Base-by-base conservation (phyloP, 2,329 filamentous ascomycete species). In the Fragosphaeria purpurea region DNA sequence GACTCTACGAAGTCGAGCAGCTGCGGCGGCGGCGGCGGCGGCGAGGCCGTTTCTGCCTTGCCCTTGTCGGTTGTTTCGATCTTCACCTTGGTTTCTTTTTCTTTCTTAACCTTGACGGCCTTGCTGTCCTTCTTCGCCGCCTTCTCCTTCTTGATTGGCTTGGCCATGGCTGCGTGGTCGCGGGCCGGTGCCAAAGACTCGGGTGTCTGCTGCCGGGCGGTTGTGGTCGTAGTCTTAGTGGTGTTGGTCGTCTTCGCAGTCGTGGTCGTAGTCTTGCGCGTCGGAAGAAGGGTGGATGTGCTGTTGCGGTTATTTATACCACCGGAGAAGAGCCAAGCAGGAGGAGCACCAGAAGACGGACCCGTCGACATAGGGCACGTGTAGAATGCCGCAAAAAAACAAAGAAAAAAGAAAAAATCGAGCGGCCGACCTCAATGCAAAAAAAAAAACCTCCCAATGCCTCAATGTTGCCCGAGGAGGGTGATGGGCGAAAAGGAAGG, bases 1-100 rank as follows among this genome's bases (percentile, higher is more conserved):
- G 69, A 66, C 55, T 80, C 79, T 59, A 89, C 75, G 12, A 87
- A 70, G 54, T 81, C 77, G 61, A 89, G 70, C 38, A 89, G 70
- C 64, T 85, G 75, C 33, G 75, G 65, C 5, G 83, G 75, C 32
- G 79, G 44, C 69, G 63, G 48, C 6, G 53, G 11, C 3, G 55
- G 53, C 41, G 56, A 50, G 12, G 55, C 43, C 10, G 47, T 48
- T 4, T 44, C 46, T 44, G 53, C 52, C 35, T 55, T 59, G 7
- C 55, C 48, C 45, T 55, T 59, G 46, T 44, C 42, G 33, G 56
- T 47, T 46, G 57, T 58, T 47, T 44, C 42, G 44, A 38, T 31
- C 22, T 51, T 48, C 22, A 22, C 22, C 41, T 47, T 53, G 44
- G 48, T 42, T 7, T 48, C 22, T 22, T 22, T 22, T 9, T 8